A percentile compares a stretch with the other conserved stretches of the same genome.
Evolutionary conservation across 495 filamentous ascomycete species (phyloP).

Genomic region (Opeltia flavorubescens): DNA sequence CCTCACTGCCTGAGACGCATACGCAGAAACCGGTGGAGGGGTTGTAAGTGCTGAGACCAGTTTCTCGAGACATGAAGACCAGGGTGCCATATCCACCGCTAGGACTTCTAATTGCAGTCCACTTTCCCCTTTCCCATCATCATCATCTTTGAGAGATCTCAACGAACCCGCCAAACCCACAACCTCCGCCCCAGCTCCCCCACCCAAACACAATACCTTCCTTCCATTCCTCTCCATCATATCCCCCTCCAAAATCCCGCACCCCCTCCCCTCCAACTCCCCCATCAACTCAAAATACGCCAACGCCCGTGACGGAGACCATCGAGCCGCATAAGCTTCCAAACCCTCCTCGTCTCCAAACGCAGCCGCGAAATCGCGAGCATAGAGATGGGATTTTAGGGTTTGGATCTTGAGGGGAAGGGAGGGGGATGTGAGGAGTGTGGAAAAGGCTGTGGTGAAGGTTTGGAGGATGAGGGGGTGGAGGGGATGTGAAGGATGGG

Average conservation of each 20-base stretch:
- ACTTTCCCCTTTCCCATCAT: neutral
- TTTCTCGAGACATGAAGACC: slow-evolving; percentile 43
- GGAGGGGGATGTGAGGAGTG: neutral
- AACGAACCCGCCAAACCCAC: slow-evolving; percentile 49
- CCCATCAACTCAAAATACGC: slow-evolving; percentile 41
- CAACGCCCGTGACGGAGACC: slow-evolving; percentile 70
- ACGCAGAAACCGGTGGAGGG: slow-evolving; percentile 28
- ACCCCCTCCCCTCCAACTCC: neutral
- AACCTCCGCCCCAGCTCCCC: slow-evolving; percentile 74
- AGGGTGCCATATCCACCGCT: slow-evolving; percentile 68
- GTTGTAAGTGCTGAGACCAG: slow-evolving; percentile 34
- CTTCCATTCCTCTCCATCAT: neutral
- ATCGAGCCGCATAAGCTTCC: slow-evolving; percentile 71
- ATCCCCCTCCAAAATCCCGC: neutral
- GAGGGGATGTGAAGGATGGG: neutral
- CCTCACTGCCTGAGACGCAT: slow-evolving; percentile 36
- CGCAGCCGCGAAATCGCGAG: slow-evolving; percentile 66
- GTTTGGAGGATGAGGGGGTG: neutral
- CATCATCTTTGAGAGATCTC: slow-evolving; percentile 6
- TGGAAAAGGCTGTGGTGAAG: neutral
- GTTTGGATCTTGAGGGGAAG: slow-evolving; percentile 40
- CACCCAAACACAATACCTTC: slow-evolving; percentile 58
- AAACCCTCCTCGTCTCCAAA: slow-evolving; percentile 57
- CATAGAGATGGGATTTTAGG: slow-evolving; percentile 71
- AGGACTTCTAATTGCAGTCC: slow-evolving; percentile 35